Percentiles rank a stretch among this genome's conserved stretches.
Evolutionary conservation across 495 filamentous ascomycete species (phyloP).

Genomic region (Daldinia bambusicola): DNA sequence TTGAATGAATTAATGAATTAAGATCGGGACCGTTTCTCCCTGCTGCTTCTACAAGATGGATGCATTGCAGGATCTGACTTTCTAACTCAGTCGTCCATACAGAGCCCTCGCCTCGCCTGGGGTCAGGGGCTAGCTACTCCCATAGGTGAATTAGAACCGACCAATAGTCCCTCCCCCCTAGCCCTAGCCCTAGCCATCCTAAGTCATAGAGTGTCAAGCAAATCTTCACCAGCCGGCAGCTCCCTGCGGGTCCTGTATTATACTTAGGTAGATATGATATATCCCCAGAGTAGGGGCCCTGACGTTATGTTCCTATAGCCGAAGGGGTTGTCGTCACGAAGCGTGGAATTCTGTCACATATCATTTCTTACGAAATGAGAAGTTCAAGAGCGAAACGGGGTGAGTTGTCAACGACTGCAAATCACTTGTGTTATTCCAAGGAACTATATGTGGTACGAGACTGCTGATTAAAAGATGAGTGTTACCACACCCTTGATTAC

Average conservation of each 20-base stretch:
- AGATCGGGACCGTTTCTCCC: slow-evolving; percentile 44
- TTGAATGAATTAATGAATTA: slow-evolving; percentile 43
- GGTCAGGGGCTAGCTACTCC: slow-evolving; percentile 23
- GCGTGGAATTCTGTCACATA: slow-evolving; percentile 39
- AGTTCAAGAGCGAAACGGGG: slow-evolving; percentile 32
- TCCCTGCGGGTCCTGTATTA: slow-evolving; percentile 1
- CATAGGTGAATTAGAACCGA: not conserved
- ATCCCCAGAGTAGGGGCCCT: slow-evolving; percentile 16
- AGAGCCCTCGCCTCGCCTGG: slow-evolving; percentile 19
- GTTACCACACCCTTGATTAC: slow-evolving; percentile 31
- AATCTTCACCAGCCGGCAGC: not conserved
- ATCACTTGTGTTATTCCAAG: slow-evolving; percentile 36
- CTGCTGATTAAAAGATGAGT: slow-evolving; percentile 41
- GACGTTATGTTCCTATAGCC: slow-evolving; percentile 28
- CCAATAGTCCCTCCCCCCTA: slow-evolving; percentile 1
- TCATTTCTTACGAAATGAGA: slow-evolving; percentile 40
- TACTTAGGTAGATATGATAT: slow-evolving; percentile 4
- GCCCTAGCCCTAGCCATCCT: not conserved
- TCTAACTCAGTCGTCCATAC: slow-evolving; percentile 33
- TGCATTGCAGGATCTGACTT: slow-evolving; percentile 53
- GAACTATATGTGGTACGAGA: slow-evolving; percentile 42
- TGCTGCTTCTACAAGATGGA: slow-evolving; percentile 43
- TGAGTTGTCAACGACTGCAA: slow-evolving; percentile 39
- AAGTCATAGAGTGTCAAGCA: slow-evolving; percentile 1
- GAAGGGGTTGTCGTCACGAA: slow-evolving; percentile 28